Base-by-base conservation (phyloP, 257 asterid species). In the Nicotiana otophora region DNA sequence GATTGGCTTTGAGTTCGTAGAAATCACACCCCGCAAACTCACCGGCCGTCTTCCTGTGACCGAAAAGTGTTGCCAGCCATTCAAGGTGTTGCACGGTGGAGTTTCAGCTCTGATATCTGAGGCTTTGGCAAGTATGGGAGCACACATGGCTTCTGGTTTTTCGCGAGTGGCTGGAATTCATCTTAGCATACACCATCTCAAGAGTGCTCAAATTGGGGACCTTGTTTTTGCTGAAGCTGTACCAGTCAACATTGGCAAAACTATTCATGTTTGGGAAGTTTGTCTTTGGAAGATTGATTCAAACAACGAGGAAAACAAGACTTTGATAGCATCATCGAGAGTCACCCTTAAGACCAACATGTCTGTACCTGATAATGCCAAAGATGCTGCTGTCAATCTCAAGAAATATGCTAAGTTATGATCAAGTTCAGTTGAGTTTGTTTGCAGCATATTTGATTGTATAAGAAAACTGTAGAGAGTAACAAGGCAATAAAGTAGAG, bases 181-280 rank as follows among this genome's bases (percentile, higher is more conserved):
- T 30, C 86, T 89, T 8, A 83, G 85, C 51, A 89, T 89, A 31
- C 86, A 89, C 68, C 91, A 89, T 46, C 83, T 95, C 63, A 93
- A 88, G 90, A 89, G 94, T 9, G 98, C 97, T 30, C 68, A 81
- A n/a, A 58, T 92, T 16, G 98, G 98, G 5, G 97, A 95, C 83
- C 88, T 89, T 75, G 91, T 93, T 0, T 19, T 87, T 17, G 98
- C 94, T 2, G 96, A 93, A 82, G 99, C 99, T 36, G 61, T 83
- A 1, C 98, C 99, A 0, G 69, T 91, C 79, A 90, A 81, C 51
- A 81, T 87, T 65, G 98, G 98, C 16, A 92, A 83, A 82, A 89
- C 94, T 10, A 86, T 95, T 82, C 98, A 95, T 92, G 95, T 95
- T 1, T 93, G 98, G 98, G 97, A 92, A 84, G 98, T 94, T 66